Percentiles rank a stretch among this genome's conserved stretches.
phyloP scores from a whole-genome alignment of 345 rosid genomes.

The Salix brachista region DNA sequence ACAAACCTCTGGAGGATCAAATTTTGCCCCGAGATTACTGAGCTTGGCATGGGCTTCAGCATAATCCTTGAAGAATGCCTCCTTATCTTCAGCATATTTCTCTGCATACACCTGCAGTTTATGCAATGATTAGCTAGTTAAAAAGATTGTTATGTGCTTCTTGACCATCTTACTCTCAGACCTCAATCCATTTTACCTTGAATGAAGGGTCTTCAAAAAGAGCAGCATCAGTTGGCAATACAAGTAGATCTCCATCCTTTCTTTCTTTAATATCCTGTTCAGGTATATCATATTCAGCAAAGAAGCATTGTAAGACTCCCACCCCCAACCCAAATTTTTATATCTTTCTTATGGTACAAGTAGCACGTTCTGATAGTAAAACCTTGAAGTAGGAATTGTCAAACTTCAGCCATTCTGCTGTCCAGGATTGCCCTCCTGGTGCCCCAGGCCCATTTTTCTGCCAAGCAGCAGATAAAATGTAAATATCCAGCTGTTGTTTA shows the following conservation, averaged over 20 bases:
- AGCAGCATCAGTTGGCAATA: conserved; percentile 88
- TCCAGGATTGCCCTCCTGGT: conserved; percentile 98
- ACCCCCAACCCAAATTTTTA: neutral
- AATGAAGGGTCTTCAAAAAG: conserved; percentile 90
- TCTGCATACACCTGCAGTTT: conserved; percentile 73
- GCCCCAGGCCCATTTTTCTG: conserved; percentile 98
- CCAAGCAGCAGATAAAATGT: conserved; percentile 16
- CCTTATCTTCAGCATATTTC: conserved; percentile 83
- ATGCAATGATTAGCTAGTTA: conserved; percentile 7
- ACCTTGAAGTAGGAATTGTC: conserved; percentile 98
- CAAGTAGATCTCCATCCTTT: conserved; percentile 73
- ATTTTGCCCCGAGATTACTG: conserved; percentile 88
- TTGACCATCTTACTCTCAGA: conserved; percentile 1
- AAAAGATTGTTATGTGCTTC: neutral
- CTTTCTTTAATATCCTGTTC: conserved; percentile 73
- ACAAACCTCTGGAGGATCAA: conserved; percentile 92
- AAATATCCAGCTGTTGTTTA: neutral
- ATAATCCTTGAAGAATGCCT: conserved; percentile 79
- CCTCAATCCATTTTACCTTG: conserved; percentile 45
- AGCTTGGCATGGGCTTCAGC: conserved; percentile 97
- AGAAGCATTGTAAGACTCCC: neutral
- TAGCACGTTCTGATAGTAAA: conserved; percentile 18
- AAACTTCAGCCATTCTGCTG: conserved; percentile 87
- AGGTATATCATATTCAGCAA: conserved; percentile 15
- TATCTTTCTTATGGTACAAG: neutral